These are phyloP conservation scores for Alopecurus myosuroides DNA, from an alignment of 176 grass and related monocot genomes.

Conservation along the genomic window DNA sequence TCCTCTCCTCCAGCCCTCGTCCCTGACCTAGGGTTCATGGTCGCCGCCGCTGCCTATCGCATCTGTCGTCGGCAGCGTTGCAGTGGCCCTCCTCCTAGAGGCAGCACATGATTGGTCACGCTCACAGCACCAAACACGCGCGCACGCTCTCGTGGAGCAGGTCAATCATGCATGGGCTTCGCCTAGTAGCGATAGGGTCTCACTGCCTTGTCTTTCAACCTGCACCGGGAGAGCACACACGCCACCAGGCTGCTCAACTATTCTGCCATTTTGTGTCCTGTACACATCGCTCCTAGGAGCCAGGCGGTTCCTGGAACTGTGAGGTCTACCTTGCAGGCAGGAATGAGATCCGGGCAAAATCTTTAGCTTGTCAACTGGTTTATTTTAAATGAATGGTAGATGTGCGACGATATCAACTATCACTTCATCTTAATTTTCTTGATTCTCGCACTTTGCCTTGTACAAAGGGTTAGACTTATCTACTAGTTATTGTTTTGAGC, in stretches of 20 bases:
- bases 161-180: constrained; percentile 45
- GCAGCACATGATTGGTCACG: no score
- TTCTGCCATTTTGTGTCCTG: constrained; percentile 24
- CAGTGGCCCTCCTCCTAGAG: no score
- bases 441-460: neutral
- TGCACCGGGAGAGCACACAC: constrained; percentile 22
- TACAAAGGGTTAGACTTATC: neutral
- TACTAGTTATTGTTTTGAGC: neutral
- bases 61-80: no score
- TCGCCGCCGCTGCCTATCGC: no score
- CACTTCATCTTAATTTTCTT: no score
- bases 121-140: no score
- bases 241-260: constrained; percentile 29
- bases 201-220: constrained; percentile 28
- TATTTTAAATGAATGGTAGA: constrained; percentile 27
- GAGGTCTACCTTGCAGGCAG: constrained; percentile 29
- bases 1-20: no score
- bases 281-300: constrained; percentile 28
- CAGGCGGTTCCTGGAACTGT: constrained; percentile 30
- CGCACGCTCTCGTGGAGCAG: no score
- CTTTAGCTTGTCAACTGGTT: constrained; percentile 31
- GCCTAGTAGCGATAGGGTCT: constrained; percentile 28
- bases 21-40: no score
- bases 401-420: no score
- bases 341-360: constrained; percentile 34